Base-by-base conservation (phyloP, 2,329 filamentous ascomycete species). In the Epicoccum nigrum region DNA sequence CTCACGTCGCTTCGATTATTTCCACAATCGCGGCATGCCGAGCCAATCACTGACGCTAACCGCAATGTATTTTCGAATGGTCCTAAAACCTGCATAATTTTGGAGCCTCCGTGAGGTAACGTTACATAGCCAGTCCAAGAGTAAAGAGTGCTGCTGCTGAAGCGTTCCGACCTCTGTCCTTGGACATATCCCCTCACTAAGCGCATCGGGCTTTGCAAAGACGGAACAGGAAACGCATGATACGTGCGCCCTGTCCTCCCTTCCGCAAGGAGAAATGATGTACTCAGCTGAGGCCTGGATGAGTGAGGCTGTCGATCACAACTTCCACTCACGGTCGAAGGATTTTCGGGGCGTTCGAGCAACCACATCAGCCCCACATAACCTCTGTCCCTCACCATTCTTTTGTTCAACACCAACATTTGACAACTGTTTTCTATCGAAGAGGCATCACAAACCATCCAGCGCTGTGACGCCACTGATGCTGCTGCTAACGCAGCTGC, bases 221-320 rank as follows among this genome's bases (percentile, higher is more conserved):
- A 47, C 38, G 32, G 33, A 52, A 44, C 28, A 27, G 49, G 49
- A 52, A 52, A 47, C 49, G 43, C 49, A 39, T 46, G 43, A 37
- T 46, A 45, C 37, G 48, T 51, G 48, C 42, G 37, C 34, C 25
- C 42, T 42, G 37, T 46, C 15, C 37, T n/a, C 25, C 46, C 23
- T 20, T 38, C 49, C 43, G 21, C 21, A 19, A 43, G 39, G 3
- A 43, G 49, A 46, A 47, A 38, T 47, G 43, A 52, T 52, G 49
- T 20, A 43, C 38, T 30, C 3, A 43, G 47, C 39, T 45, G 48
- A 30, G 16, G 30, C 42, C 41, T 39, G 35, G 40, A 51, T 9
- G 31, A 42, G 42, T 38, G 41, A 37, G n/a, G 21, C 12, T 30
- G 49, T 35, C 43, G 49, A 52, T 52, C 49, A 31, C 27, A 52